Conservation (phyloP, 345 rosid genomes). For the Pugionium dolabratum region DNA sequence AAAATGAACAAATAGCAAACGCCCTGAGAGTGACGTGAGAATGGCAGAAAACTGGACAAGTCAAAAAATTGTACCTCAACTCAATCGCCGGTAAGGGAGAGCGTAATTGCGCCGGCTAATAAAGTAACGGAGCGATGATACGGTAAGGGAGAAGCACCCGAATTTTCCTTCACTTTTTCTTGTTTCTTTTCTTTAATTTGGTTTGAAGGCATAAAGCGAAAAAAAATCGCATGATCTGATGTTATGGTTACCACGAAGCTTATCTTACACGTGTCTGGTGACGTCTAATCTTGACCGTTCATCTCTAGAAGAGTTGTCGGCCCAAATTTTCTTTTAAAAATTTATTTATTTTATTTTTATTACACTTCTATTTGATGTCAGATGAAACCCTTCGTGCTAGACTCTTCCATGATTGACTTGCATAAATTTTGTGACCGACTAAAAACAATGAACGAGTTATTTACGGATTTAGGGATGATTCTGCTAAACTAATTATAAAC, state of each 20-base stretch:
- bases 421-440: no score
- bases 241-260: neutral
- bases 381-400: no score
- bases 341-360: no score
- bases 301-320: slow-evolving; percentile 23
- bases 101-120: neutral
- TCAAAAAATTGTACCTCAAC: slow-evolving; percentile 34
- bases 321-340: neutral
- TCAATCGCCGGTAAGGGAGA: slow-evolving; percentile 29
- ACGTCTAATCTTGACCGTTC: slow-evolving; percentile 39
- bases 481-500: no score
- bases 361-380: no score
- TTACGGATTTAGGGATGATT: no score
- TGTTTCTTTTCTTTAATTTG: slow-evolving; percentile 1
- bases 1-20: neutral
- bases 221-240: slow-evolving; percentile 40
- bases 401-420: no score
- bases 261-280: slow-evolving; percentile 38
- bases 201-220: neutral
- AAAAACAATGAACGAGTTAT: no score
- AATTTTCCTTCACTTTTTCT: slow-evolving; percentile 30
- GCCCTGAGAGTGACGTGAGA: neutral
- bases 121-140: slow-evolving; percentile 1
- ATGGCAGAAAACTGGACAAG: neutral
- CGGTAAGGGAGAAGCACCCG: slow-evolving; percentile 50